Base-by-base conservation (phyloP, 2,329 filamentous ascomycete genomes). In the Cladophialophora carrionii region DNA sequence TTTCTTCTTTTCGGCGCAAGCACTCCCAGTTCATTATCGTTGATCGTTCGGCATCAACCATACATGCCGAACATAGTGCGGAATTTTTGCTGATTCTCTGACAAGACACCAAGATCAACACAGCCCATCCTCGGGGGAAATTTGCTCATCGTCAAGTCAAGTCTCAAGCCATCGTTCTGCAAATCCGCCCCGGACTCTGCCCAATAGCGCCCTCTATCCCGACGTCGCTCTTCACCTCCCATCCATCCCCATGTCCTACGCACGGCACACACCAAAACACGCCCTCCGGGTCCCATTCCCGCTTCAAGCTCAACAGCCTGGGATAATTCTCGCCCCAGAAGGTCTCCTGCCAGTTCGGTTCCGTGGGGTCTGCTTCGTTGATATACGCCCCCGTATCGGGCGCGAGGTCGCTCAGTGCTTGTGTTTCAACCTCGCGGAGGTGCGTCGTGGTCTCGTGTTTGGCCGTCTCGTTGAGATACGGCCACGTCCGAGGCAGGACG, bases 251-350 rank as follows among this genome's bases (percentile, higher is more conserved):
- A 63, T 72, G 72, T 12, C 73, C 74, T 5, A 75, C 74, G 20
- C 72, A 74, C 2, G 70, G 68, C 14, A 66, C 70, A 51, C 68
- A 71, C 67, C 72, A 57, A 46, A 76, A 76, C 17, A 70, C 64
- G 20, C 67, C 65, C 12, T 62, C 54, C 0, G 74, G 74, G 60
- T 78, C 75, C 69, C 71, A 75, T 26, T 71, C 68, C 60, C 73
- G 67, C 71, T 77, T 76, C 34, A 76, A 68, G 5, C 60, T 37
- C 24, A 74, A 71, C 51, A 78, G 46, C 12, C 68, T 66, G 5
- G 66, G 67, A 63, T 77, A 75, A 43, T 76, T 74, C 4, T 68
- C 54, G 12, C 78, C 79, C 75, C 76, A 81, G 68, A 80, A 81
- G 6, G 75, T 71, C 22, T 73, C 29, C 63, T 79, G 75, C 70